Evolutionary conservation across 495 filamentous ascomycete genomes (phyloP).

Genomic region (Aspergillus cavernicola): DNA sequence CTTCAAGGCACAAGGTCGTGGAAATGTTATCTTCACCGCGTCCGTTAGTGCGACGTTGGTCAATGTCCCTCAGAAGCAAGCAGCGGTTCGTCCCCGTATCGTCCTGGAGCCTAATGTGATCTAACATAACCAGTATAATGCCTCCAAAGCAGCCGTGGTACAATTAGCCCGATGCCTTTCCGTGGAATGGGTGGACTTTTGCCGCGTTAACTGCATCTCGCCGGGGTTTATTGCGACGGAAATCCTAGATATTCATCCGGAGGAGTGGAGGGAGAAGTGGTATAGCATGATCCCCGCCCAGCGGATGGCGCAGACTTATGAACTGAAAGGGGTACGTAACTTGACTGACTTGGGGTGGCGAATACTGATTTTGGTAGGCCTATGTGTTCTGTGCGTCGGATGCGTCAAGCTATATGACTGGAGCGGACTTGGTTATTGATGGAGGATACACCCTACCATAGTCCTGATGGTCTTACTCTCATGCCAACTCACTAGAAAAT

Average conservation of each 20-base stretch:
- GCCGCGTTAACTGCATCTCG: slow-evolving; percentile 40
- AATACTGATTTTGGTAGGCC: slow-evolving; percentile 14
- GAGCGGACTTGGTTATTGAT: slow-evolving; percentile 32
- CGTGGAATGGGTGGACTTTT: slow-evolving; percentile 34
- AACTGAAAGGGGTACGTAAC: background rate
- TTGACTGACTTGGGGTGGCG: background rate
- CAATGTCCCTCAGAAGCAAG: slow-evolving; percentile 45
- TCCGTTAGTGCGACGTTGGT: slow-evolving; percentile 41
- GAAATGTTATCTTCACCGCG: slow-evolving; percentile 42
- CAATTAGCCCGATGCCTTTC: slow-evolving; percentile 29
- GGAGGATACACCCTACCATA: slow-evolving; percentile 26
- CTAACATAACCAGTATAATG: slow-evolving; percentile 25
- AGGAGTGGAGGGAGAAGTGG: slow-evolving; percentile 24
- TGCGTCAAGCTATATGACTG: slow-evolving; percentile 37
- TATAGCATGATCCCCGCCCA: slow-evolving; percentile 26
- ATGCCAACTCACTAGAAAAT: too few relatives aligned
- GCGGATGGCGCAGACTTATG: slow-evolving; percentile 7
- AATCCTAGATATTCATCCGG: slow-evolving; percentile 21
- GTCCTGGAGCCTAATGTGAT: background rate
- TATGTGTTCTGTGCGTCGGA: slow-evolving; percentile 35
- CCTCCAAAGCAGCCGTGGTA: slow-evolving; percentile 32
- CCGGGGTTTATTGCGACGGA: slow-evolving; percentile 42
- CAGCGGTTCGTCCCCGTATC: slow-evolving; percentile 21
- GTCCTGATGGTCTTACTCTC: too few relatives aligned
- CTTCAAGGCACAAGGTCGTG: slow-evolving; percentile 37